A percentile compares a stretch with the other conserved stretches of the same genome.
These are phyloP conservation scores for Neofusicoccum umdonicola DNA, from an alignment of 2,329 filamentous ascomycete species.

Conservation along the genomic window DNA sequence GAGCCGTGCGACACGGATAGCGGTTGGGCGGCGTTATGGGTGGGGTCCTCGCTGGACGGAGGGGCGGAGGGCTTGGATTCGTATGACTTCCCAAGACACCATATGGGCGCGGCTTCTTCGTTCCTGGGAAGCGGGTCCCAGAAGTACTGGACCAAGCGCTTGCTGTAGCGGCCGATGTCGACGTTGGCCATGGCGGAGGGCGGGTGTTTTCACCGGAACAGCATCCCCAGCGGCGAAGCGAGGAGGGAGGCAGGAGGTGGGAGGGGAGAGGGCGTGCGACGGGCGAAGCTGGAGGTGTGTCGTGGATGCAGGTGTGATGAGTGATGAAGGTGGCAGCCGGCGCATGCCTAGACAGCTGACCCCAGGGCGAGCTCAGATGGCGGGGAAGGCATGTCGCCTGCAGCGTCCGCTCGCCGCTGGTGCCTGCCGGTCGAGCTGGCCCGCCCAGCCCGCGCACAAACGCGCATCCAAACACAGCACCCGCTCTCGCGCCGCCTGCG, in stretches of 20 bases:
- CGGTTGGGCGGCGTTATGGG: constrained; percentile 9
- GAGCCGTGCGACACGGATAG: constrained; percentile 20
- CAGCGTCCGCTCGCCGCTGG: not conserved
- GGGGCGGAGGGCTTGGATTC: constrained; percentile 33
- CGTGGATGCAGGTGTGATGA: constrained; percentile 10
- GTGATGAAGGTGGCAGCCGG: not conserved
- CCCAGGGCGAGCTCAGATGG: constrained; percentile 9
- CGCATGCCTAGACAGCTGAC: constrained; percentile 16
- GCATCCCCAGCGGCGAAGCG: not conserved
- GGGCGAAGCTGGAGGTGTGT: not conserved
- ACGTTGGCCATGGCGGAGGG: constrained; percentile 58
- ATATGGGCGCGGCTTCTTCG: constrained; percentile 70
- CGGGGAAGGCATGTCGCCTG: constrained; percentile 6
- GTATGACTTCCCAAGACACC: constrained; percentile 73
- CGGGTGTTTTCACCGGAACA: not conserved
- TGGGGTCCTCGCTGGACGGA: constrained; percentile 18
- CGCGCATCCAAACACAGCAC: not conserved
- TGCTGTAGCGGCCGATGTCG: constrained; percentile 70
- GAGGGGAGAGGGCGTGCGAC: not conserved
- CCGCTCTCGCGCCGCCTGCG: not conserved
- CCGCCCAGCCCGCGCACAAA: not conserved
- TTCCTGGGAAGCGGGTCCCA: constrained; percentile 90
- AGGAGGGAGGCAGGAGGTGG: not conserved
- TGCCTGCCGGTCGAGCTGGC: not conserved
- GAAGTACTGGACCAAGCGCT: constrained; percentile 83